Conservation (phyloP, 1,284 basidiomycete species). For the Schizophyllum commune region DNA sequence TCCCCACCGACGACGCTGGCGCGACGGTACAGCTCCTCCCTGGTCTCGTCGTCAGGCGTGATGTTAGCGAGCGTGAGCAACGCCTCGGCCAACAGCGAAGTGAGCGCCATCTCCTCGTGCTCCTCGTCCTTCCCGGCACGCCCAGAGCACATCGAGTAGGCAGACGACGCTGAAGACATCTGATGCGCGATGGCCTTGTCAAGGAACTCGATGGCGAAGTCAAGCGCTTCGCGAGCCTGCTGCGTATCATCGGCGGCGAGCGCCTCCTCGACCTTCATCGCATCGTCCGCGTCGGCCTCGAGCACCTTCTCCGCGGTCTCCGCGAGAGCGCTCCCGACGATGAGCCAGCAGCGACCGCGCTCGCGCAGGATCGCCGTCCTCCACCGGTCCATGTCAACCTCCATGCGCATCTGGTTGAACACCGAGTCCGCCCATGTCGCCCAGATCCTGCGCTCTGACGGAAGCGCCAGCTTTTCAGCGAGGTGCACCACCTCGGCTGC, state of each 20-base stretch:
- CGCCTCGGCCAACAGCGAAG: slow-evolving; percentile 39
- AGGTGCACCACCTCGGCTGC: slow-evolving; percentile 48
- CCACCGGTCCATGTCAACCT: slow-evolving; percentile 39
- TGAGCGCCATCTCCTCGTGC: slow-evolving; percentile 27
- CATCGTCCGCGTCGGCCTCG: slow-evolving; percentile 19
- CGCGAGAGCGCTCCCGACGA: slow-evolving; percentile 39
- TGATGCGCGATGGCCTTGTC: slow-evolving; percentile 31
- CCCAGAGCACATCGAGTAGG: neutral
- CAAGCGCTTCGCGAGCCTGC: slow-evolving; percentile 40
- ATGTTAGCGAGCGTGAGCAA: slow-evolving; percentile 48
- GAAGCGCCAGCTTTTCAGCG: slow-evolving; percentile 39
- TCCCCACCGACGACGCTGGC: slow-evolving; percentile 18
- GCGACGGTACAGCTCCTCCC: slow-evolving; percentile 39
- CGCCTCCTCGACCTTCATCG: slow-evolving; percentile 25
- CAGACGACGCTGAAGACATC: slow-evolving; percentile 6
- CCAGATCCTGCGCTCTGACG: slow-evolving; percentile 42
- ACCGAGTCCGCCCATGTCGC: slow-evolving; percentile 50
- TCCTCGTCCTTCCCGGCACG: slow-evolving; percentile 12
- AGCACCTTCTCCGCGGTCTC: slow-evolving; percentile 41
- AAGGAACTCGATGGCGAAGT: slow-evolving; percentile 40
- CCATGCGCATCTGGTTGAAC: slow-evolving; percentile 52
- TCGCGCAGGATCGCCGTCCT: slow-evolving; percentile 33
- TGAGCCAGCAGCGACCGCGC: slow-evolving; percentile 45
- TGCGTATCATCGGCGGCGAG: slow-evolving; percentile 36
- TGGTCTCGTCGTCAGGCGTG: slow-evolving; percentile 33